Percentiles rank a stretch among this genome's conserved stretches.
Conservation (phyloP, 805 yeast species). For the Kodamaea nitidulidarum region DNA sequence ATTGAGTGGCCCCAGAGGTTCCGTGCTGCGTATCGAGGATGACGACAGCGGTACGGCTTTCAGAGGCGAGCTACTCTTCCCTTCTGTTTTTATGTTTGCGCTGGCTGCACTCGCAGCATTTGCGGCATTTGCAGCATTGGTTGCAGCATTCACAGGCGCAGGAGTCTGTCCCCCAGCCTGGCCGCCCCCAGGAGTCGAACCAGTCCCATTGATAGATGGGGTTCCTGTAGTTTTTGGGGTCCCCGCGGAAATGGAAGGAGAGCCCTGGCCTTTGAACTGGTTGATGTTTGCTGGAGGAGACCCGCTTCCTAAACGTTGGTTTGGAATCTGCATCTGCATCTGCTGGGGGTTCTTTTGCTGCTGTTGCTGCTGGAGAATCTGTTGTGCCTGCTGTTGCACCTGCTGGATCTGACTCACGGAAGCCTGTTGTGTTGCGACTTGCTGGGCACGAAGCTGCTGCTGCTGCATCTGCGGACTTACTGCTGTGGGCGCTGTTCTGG, state of each 20-base stretch:
- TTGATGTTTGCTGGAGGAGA: conserved; percentile 3
- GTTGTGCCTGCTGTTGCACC: conserved; percentile 14
- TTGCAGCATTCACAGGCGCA: conserved; percentile 6
- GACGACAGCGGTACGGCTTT: conserved; percentile 10
- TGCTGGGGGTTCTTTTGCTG: not conserved
- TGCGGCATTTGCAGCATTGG: conserved; percentile 44
- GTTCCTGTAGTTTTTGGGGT: conserved; percentile 7
- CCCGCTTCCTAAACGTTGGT: conserved; percentile 4
- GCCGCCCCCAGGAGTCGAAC: conserved; percentile 27
- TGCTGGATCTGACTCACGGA: conserved; percentile 13
- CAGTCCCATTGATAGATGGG: conserved; percentile 19
- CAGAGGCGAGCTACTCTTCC: conserved; percentile 6
- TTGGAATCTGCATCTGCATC: conserved; percentile 11
- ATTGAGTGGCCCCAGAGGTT: conserved; percentile 23
- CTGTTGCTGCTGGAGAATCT: conserved; percentile 12
- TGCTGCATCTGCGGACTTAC: conserved; percentile 12
- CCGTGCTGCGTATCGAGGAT: conserved; percentile 9
- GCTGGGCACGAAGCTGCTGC: conserved; percentile 12
- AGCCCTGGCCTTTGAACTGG: conserved; percentile 1
- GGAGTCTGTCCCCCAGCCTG: conserved; percentile 7
- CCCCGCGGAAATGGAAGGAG: conserved; percentile 5
- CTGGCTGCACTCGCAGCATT: conserved; percentile 38
- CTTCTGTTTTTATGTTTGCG: conserved; percentile 14
- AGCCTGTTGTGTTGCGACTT: conserved; percentile 10
- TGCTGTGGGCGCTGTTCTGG: conserved; percentile 1